Evolutionary conservation across 1,284 basidiomycete species (phyloP), one percentile per base, ranked within the genome.

Genomic region (Abortiporus biennis): DNA sequence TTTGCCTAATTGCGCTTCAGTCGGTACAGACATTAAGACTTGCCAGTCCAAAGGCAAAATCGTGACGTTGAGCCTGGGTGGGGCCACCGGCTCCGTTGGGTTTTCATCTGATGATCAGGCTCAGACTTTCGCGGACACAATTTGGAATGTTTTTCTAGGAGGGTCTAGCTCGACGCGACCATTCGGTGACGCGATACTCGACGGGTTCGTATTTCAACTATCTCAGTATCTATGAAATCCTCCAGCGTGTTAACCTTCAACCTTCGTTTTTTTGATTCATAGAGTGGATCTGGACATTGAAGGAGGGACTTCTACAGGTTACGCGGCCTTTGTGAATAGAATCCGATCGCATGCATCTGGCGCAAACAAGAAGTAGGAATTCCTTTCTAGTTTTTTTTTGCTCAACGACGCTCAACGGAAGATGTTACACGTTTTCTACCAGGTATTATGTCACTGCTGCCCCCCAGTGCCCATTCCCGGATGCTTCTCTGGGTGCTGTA

Each of bases 261-360:
- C 9, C 36, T 12, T 15, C 19, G 12, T 34, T 38, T 17, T 35
- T 39, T 38, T n/a, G n/a, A n/a, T n/a, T n/a, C n/a, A 13, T 47
- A 82, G 80, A 13, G 68, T 84, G 39, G 79, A 83, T 54, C 66
- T 83, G 30, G 80, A 82, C 54, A 80, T 84, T 51, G 80, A 83
- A 59, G 69, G 71, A 27, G 80, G 80, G 11, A 58, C 65, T n/a
- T 68, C 70, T n/a, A 62, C 63, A 15, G 65, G 70, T 27, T 82
- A 80, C 55, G 66, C 66, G 6, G 68, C 77, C 1, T 83, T 83
- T 50, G 69, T 83, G 16, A 80, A 72, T 43, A 61, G 67, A 45
- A 71, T 81, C 38, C 73, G 74, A 9, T 71, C 75, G 4, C 61
- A 76, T 36, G 59, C 74, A 27, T 65, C 54, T 41, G 67, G 69